Base-by-base conservation (phyloP, 2,329 filamentous ascomycete genomes). In the Botryotinia narcissicola region DNA sequence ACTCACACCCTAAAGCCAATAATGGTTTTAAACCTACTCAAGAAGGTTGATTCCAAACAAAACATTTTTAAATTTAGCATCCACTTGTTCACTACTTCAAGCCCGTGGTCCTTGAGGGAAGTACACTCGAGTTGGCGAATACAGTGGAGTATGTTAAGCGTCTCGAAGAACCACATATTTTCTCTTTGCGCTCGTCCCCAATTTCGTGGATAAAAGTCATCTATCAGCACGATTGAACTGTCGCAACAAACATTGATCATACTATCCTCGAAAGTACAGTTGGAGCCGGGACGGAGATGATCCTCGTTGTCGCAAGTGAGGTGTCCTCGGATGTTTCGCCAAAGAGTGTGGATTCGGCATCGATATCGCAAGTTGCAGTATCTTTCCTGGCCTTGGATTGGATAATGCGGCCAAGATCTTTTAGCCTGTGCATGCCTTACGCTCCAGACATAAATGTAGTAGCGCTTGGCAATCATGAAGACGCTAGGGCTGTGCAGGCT, bases 21-120 rank as follows among this genome's bases (percentile, higher is more conserved):
- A 32, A 2, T 42, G 51, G 18, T n/a, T 22, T 14, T 67, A 70
- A 60, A 14, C 32, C 35, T 25, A 4, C 9, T 74, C 73, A 4
- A 75, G 18, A n/a, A 74, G 40, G 7, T 81, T 82, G 76, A 81
- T 77, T 4, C 77, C 76, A 5, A 80, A 75, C 18, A 81, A 73
- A 22, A 85, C 81, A 75, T 88, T 86, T 57, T 82, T 82, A 75
- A 84, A 84, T 77, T 85, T 87, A 73, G 87, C 35, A 1, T 82
- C 83, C 22, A 77, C 76, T 0, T 32, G 8, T 60, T 37, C 32
- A 37, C 57, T 60, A 37, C 25, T 35, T 22, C 32, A 25, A 60
- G 57, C 22, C 29, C 10, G 32, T 37, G 32, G 35, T 37, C 59
- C 35, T 61, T 25, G n/a, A 61, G 35, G 20, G 32, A 20, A 61